Conservation (phyloP, 1,284 basidiomycete genomes). For the Filobasidium uniguttulatum region DNA sequence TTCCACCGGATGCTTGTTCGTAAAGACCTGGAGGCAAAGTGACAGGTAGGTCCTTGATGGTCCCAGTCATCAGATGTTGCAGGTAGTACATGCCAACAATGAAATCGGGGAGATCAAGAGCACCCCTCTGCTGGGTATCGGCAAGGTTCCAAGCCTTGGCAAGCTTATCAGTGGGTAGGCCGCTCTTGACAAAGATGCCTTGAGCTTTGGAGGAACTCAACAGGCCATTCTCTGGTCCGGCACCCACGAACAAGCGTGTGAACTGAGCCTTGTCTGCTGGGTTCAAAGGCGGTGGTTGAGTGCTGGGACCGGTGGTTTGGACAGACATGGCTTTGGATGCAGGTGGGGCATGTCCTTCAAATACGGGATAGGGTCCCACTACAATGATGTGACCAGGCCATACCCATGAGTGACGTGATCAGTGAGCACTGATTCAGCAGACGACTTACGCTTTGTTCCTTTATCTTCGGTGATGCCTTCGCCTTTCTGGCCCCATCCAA, state of each 20-base stretch:
- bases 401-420: not conserved
- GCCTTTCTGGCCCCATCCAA: slow-evolving; percentile 70
- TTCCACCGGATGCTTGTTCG: slow-evolving; percentile 57
- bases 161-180: slow-evolving; percentile 75
- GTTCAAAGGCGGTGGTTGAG: slow-evolving; percentile 50
- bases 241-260: slow-evolving; percentile 57
- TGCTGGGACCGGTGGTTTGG: slow-evolving; percentile 17
- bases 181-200: slow-evolving; percentile 85
- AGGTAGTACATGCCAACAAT: slow-evolving; percentile 90
- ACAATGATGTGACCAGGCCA: slow-evolving; percentile 8
- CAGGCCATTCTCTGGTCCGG: slow-evolving; percentile 60
- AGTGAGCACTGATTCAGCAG: not conserved
- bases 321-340: slow-evolving; percentile 34
- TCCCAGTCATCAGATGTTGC: slow-evolving; percentile 74
- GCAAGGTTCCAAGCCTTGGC: slow-evolving; percentile 93
- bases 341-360: slow-evolving; percentile 50
- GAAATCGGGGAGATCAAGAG: slow-evolving; percentile 83
- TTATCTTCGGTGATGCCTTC: slow-evolving; percentile 3
- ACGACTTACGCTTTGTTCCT: not conserved
- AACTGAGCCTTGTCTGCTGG: slow-evolving; percentile 72
- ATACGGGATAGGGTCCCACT: slow-evolving; percentile 71
- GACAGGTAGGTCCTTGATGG: slow-evolving; percentile 59
- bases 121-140: slow-evolving; percentile 83
- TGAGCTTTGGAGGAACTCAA: slow-evolving; percentile 77
- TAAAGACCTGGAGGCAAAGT: slow-evolving; percentile 79